phyloP scores from a whole-genome alignment of 2,329 filamentous ascomycete genomes.

The Cladophialophora carrionii region DNA sequence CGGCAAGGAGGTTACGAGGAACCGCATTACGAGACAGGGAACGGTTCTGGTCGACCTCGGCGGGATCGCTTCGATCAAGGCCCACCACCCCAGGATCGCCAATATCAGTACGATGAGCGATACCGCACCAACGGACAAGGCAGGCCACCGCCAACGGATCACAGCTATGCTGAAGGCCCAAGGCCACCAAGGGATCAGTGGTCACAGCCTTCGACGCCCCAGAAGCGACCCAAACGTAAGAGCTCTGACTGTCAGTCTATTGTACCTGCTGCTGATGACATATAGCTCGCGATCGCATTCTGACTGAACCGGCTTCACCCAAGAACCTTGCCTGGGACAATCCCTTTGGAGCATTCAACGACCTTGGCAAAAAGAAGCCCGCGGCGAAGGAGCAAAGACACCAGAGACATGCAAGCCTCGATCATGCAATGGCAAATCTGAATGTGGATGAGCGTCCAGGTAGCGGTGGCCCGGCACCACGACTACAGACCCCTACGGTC shows the following conservation, averaged over 20 bases:
- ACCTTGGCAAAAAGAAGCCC: slow-evolving; percentile 41
- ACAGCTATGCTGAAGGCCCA: slow-evolving; percentile 14
- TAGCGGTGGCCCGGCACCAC: slow-evolving; percentile 17
- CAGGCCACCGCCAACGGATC: slow-evolving; percentile 26
- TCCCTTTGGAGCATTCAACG: slow-evolving; percentile 52
- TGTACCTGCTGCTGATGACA: slow-evolving; percentile 11
- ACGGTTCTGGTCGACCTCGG: slow-evolving; percentile 15
- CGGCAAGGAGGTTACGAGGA: slow-evolving; percentile 23
- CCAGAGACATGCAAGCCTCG: slow-evolving; percentile 42
- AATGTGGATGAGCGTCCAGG: slow-evolving; percentile 16
- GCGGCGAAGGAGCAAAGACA: slow-evolving; percentile 40
- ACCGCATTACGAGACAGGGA: slow-evolving; percentile 15
- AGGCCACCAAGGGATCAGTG: slow-evolving; percentile 21
- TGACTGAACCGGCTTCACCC: slow-evolving; percentile 44
- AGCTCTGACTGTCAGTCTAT: slow-evolving; percentile 31
- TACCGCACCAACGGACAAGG: slow-evolving; percentile 30
- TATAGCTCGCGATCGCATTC: slow-evolving; percentile 39
- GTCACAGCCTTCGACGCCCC: slow-evolving; percentile 32
- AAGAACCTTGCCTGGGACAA: slow-evolving; percentile 51
- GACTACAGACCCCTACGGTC: slow-evolving; percentile 33
- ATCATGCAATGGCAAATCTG: slow-evolving; percentile 27
- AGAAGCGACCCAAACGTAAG: slow-evolving; percentile 40
- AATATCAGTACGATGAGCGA: slow-evolving; percentile 37
- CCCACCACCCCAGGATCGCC: slow-evolving; percentile 21
- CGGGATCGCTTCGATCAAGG: slow-evolving; percentile 23